A percentile compares a stretch with the other conserved stretches of the same genome.
Conservation (phyloP, 2,329 filamentous ascomycete genomes). For the Xylariomycetidae sp. region DNA sequence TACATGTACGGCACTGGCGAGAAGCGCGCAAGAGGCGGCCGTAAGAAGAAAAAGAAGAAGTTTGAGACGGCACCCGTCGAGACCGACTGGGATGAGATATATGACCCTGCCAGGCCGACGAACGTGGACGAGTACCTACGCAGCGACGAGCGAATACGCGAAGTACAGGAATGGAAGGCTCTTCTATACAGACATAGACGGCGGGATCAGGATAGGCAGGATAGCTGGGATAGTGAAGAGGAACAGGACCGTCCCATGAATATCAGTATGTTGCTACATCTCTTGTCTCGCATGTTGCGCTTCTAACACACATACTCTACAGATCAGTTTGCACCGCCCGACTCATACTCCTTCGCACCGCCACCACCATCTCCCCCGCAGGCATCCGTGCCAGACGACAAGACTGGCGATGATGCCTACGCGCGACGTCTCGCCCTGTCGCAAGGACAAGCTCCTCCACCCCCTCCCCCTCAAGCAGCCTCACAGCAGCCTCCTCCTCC, state of each 20-base stretch:
- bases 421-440: slow-evolving; percentile 55
- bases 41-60: slow-evolving; percentile 73
- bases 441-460: slow-evolving; percentile 28
- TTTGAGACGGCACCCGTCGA: slow-evolving; percentile 48
- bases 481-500: slow-evolving; percentile 29
- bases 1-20: slow-evolving; percentile 60
- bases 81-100: slow-evolving; percentile 88
- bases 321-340: slow-evolving; percentile 57
- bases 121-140: slow-evolving; percentile 78
- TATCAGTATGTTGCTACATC: slow-evolving; percentile 28
- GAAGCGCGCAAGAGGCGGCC: slow-evolving; percentile 69
- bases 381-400: slow-evolving; percentile 45
- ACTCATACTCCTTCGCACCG: slow-evolving; percentile 50
- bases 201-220: slow-evolving; percentile 41
- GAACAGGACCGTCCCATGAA: slow-evolving; percentile 23
- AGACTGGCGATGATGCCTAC: slow-evolving; percentile 65
- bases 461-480: slow-evolving; percentile 18
- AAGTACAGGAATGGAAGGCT: slow-evolving; percentile 81
- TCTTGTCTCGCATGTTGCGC: not conserved
- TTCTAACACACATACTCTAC: not conserved
- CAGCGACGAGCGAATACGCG: slow-evolving; percentile 75
- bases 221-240: slow-evolving; percentile 28
- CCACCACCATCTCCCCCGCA: slow-evolving; percentile 46
- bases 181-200: slow-evolving; percentile 65
- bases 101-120: slow-evolving; percentile 77